Base-by-base conservation (phyloP, 805 yeast genomes). In the Candida arabinofermentans region DNA sequence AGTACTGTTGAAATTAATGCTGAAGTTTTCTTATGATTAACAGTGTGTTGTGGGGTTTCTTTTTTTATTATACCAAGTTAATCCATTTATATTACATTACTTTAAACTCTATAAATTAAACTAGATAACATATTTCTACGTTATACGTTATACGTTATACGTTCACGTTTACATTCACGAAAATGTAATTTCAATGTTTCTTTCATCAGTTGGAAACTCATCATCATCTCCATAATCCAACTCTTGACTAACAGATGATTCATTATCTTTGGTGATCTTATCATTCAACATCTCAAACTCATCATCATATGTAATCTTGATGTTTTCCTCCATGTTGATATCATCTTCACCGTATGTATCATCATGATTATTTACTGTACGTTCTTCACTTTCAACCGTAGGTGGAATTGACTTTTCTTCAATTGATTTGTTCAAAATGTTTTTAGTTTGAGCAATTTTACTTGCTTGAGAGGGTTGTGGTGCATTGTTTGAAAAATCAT, bases 1-100 rank as follows among this genome's bases (percentile, higher is more conserved):
- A 84, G 96, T 24, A 75, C 83, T 43, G 91, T 90, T 46, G 99
- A 93, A 71, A 74, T 93, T 48, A 84, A 91, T 59, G 81, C 93
- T 40, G 93, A 89, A 69, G 84, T 81, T 42, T 91, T 91, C 72
- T 76, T 89, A 65, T 87, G 70, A 57, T 13, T 27, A 29, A 18
- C 19, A 14, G 24, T 21, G 19, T 31, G 8, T 23, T 13, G 6
- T n/a, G 7, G 5, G 9, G 17, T 16, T 14, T 10, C 17, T 26
- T 26, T 26, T 16, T n/a, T n/a, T n/a, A n/a, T n/a, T n/a, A n/a
- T n/a, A n/a, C n/a, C n/a, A n/a, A n/a, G n/a, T n/a, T n/a, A n/a
- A n/a, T n/a, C n/a, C n/a, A n/a, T n/a, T n/a, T n/a, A n/a, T n/a
- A n/a, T n/a, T n/a, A n/a, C n/a, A n/a, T n/a, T 14, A 29, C 18